Conservation (phyloP, 345 rosid species). For the Populus nigra region DNA sequence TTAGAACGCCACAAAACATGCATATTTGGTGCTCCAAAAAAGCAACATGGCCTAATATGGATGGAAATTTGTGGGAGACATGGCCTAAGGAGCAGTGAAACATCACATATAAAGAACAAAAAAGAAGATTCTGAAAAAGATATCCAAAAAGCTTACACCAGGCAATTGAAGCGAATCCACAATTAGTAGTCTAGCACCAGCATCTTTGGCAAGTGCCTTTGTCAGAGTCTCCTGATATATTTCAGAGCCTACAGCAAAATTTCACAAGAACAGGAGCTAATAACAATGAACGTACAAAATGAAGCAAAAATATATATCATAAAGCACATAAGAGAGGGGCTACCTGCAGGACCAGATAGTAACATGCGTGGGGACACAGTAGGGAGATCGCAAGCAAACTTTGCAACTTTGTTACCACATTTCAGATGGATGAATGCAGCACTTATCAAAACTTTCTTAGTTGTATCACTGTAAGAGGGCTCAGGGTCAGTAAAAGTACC, state of each 20-base stretch:
- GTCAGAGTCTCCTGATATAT: conserved; percentile 91
- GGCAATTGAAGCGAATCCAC: conserved; percentile 87
- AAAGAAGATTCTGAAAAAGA: conserved; percentile 1
- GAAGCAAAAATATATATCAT: background rate
- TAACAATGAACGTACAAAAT: background rate
- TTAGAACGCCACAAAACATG: background rate
- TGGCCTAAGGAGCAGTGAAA: background rate
- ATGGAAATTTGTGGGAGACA: background rate
- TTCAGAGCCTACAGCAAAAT: conserved; percentile 66
- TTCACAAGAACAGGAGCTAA: conserved; percentile 4
- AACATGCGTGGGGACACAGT: conserved; percentile 79
- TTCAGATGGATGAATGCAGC: conserved; percentile 77
- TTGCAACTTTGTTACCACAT: conserved; percentile 56
- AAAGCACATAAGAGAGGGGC: background rate
- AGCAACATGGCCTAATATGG: background rate
- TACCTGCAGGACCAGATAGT: conserved; percentile 97
- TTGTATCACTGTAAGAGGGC: conserved; percentile 62
- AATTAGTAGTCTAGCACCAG: conserved; percentile 74
- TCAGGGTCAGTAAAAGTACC: conserved; percentile 18
- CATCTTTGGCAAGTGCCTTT: conserved; percentile 85
- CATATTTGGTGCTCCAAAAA: background rate
- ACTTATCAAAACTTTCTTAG: conserved; percentile 78
- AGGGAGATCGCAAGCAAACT: conserved; percentile 70
- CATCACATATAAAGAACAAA: background rate
- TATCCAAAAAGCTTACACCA: conserved; percentile 59